Conservation (phyloP, 2,329 filamentous ascomycete genomes). For the Fusarium marasasianum region DNA sequence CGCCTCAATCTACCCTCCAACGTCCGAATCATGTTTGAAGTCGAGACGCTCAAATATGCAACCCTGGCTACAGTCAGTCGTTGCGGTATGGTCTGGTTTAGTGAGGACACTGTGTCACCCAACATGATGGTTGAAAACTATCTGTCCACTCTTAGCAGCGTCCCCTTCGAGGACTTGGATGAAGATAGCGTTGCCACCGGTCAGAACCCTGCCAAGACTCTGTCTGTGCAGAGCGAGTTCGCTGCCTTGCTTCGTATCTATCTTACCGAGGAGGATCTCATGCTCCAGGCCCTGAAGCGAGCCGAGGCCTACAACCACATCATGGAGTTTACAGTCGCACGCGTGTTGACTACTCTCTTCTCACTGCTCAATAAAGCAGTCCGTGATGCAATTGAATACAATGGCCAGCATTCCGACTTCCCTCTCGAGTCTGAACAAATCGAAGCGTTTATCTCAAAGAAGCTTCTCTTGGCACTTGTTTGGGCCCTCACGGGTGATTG, state of each 20-base stretch:
- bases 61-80: slow-evolving; percentile 98
- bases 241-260: slow-evolving; percentile 81
- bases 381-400: slow-evolving; percentile 93
- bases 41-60: slow-evolving; percentile 96
- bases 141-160: slow-evolving; percentile 80
- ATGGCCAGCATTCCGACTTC: slow-evolving; percentile 92
- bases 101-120: slow-evolving; percentile 93
- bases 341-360: slow-evolving; percentile 91
- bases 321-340: slow-evolving; percentile 95
- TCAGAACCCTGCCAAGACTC: slow-evolving; percentile 79
- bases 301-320: slow-evolving; percentile 89
- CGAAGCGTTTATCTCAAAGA: slow-evolving; percentile 91
- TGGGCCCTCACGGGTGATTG: slow-evolving; percentile 98
- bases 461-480: slow-evolving; percentile 88
- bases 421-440: slow-evolving; percentile 89
- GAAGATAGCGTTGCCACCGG: slow-evolving; percentile 85
- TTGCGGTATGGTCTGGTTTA: slow-evolving; percentile 99
- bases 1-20: slow-evolving; percentile 94
- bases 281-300: slow-evolving; percentile 78
- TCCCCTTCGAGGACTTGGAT: slow-evolving; percentile 93
- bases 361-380: slow-evolving; percentile 95
- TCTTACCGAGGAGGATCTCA: slow-evolving; percentile 81
- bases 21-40: slow-evolving; percentile 99
- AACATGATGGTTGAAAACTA: slow-evolving; percentile 95
- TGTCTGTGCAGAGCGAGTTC: slow-evolving; percentile 80